These are phyloP conservation scores for Phytophthora chlamydospora DNA, from an alignment of 352 stramenopile species.

Conservation along the genomic window DNA sequence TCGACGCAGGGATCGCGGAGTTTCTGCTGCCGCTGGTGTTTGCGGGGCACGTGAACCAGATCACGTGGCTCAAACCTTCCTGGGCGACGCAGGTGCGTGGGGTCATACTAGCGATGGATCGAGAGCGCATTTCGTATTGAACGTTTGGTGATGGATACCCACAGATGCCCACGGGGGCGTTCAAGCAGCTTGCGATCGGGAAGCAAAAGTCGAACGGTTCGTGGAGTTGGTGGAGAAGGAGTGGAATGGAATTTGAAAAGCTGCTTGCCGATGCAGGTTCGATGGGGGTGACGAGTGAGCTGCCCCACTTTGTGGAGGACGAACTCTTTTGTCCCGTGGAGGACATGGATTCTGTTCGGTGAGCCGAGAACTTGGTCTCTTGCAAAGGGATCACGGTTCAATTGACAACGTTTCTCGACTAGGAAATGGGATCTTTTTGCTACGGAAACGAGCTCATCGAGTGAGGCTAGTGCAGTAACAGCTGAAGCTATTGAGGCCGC, in stretches of 20 bases:
- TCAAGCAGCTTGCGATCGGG: conserved; percentile 46
- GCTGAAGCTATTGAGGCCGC: conserved; percentile 26
- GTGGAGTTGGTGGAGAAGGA: conserved; percentile 2
- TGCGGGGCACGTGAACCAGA: conserved; percentile 72
- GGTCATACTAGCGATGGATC: neutral
- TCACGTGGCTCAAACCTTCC: conserved; percentile 85
- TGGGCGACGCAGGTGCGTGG: conserved; percentile 74
- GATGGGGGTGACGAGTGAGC: conserved; percentile 61
- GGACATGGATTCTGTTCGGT: conserved; percentile 51
- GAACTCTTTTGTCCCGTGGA: conserved; percentile 50
- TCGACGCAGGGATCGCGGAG: conserved; percentile 74
- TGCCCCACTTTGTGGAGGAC: conserved; percentile 81
- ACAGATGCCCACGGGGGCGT: conserved; percentile 47
- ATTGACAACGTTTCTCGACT: neutral
- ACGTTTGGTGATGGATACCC: neutral
- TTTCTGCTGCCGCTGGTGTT: conserved; percentile 85
- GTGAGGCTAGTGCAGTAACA: conserved; percentile 10
- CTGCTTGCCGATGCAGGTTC: conserved; percentile 16
- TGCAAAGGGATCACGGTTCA: neutral
- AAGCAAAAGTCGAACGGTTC: conserved; percentile 44
- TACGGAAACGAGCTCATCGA: conserved; percentile 26
- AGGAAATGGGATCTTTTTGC: conserved; percentile 54
- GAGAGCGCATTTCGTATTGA: too few relatives aligned
- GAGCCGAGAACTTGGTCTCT: neutral
- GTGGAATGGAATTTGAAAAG: neutral